phyloP scores from a whole-genome alignment of 1,139 yeast genomes.

The Magnusiomyces ingens region DNA sequence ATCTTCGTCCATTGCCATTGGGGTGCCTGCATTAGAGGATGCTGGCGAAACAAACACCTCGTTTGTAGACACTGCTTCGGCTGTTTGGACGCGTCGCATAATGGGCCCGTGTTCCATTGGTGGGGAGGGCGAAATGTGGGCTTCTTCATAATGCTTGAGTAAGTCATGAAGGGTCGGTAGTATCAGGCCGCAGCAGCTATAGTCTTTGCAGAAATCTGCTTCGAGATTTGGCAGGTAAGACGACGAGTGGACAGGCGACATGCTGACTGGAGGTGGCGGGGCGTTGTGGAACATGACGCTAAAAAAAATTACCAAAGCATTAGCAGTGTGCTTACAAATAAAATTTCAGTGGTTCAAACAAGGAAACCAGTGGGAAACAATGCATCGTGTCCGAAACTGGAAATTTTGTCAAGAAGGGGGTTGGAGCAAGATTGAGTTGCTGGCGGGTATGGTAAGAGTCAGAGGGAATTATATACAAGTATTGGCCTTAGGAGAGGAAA shows the following conservation, averaged over 20 bases:
- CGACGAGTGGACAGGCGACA: conserved; percentile 54
- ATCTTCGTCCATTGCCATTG: conserved; percentile 35
- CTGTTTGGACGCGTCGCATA: conserved; percentile 34
- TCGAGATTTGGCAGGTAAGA: conserved; percentile 86
- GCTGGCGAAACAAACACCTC: conserved; percentile 64
- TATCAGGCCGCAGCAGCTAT: conserved; percentile 89
- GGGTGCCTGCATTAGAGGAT: conserved; percentile 26
- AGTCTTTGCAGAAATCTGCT: conserved; percentile 94
- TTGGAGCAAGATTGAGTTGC: not conserved
- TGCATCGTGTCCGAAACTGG: not conserved
- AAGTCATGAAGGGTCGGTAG: conserved; percentile 91
- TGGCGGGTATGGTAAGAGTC: conserved; percentile 1
- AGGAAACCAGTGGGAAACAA: not conserved
- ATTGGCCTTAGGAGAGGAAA: not conserved
- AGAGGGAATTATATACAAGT: conserved; percentile 2
- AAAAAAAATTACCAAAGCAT: not conserved
- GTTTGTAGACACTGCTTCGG: conserved; percentile 76
- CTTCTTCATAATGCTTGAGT: conserved; percentile 91
- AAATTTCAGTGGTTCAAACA: not conserved
- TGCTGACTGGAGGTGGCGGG: conserved; percentile 26
- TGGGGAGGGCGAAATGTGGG: conserved; percentile 71
- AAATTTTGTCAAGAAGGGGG: conserved; percentile 7
- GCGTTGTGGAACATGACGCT: conserved; percentile 31
- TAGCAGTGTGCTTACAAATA: not conserved
- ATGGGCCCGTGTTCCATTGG: conserved; percentile 43